Percentiles rank a stretch among this genome's conserved stretches.
Conservation (phyloP, 1,284 basidiomycete species). For the Hymenochaete sp. region DNA sequence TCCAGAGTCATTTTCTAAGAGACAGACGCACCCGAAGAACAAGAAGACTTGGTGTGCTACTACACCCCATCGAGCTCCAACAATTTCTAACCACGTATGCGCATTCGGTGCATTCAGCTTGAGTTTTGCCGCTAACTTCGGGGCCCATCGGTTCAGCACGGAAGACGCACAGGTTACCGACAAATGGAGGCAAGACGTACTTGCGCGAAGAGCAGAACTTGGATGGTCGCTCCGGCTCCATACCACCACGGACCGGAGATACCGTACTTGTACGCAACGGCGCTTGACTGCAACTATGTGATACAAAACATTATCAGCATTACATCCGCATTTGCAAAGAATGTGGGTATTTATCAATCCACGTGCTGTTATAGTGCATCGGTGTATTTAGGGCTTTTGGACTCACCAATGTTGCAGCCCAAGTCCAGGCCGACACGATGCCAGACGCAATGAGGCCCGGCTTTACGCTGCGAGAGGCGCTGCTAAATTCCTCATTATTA, state of each 20-base stretch:
- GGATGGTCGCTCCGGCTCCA: conserved; percentile 38
- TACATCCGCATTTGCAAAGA: background rate
- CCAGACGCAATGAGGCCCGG: conserved; percentile 87
- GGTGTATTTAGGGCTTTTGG: conserved; percentile 1
- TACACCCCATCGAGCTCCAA: conserved; percentile 48
- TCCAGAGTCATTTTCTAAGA: background rate
- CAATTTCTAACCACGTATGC: conserved; percentile 58
- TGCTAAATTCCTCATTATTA: conserved; percentile 74
- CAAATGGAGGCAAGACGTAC: conserved; percentile 22
- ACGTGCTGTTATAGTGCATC: background rate
- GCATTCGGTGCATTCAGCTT: conserved; percentile 56
- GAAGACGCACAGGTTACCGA: conserved; percentile 1
- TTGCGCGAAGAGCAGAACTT: conserved; percentile 43
- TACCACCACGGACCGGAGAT: conserved; percentile 69
- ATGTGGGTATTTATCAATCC: too few species aligned
- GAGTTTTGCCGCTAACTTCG: conserved; percentile 42
- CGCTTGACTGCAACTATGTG: conserved; percentile 61
- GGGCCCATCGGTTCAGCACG: conserved; percentile 1
- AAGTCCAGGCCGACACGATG: conserved; percentile 83
- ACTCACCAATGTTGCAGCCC: conserved; percentile 64
- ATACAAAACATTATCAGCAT: conserved; percentile 6
- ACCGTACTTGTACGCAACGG: conserved; percentile 79
- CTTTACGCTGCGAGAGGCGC: conserved; percentile 73
- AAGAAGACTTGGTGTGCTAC: conserved; percentile 53
- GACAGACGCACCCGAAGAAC: conserved; percentile 44